Conservation (phyloP, 352 stramenopile species). For the Phytophthora fragariaefolia region DNA sequence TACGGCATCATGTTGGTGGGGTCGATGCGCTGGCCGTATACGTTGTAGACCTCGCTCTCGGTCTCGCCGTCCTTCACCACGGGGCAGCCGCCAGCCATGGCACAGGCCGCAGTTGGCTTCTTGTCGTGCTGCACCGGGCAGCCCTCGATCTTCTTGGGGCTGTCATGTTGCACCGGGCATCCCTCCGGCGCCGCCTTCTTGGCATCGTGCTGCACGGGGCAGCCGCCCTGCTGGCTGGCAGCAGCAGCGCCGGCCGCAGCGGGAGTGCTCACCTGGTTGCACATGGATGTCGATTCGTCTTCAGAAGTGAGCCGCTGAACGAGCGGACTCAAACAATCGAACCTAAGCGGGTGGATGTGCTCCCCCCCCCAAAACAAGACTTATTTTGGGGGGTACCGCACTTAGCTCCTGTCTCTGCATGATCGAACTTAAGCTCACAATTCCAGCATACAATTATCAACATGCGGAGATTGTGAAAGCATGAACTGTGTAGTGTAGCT, state of each 20-base stretch:
- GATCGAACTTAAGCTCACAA: constrained; percentile 6
- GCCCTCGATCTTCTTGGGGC: constrained; percentile 37
- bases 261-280: constrained; percentile 68
- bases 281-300: constrained; percentile 52
- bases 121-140: constrained; percentile 79
- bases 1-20: constrained; percentile 99
- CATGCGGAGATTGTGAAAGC: constrained; percentile 8
- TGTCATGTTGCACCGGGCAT: constrained; percentile 67
- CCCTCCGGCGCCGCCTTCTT: constrained; percentile 38
- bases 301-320: constrained; percentile 19
- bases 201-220: constrained; percentile 61
- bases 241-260: constrained; percentile 18
- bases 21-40: constrained; percentile 97
- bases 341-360: no score
- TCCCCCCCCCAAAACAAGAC: background rate
- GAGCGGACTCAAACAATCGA: constrained; percentile 17
- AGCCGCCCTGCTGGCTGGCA: constrained; percentile 35
- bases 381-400: constrained; percentile 10
- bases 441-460: constrained; percentile 13
- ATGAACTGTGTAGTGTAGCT: constrained; percentile 28
- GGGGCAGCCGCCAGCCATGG: constrained; percentile 57
- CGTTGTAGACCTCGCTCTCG: constrained; percentile 93
- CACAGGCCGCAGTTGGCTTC: constrained; percentile 28
- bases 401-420: constrained; percentile 4
- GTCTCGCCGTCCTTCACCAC: constrained; percentile 50